Conservation (phyloP, 2,329 filamentous ascomycete genomes). For the Uncinocarpus reesii region DNA sequence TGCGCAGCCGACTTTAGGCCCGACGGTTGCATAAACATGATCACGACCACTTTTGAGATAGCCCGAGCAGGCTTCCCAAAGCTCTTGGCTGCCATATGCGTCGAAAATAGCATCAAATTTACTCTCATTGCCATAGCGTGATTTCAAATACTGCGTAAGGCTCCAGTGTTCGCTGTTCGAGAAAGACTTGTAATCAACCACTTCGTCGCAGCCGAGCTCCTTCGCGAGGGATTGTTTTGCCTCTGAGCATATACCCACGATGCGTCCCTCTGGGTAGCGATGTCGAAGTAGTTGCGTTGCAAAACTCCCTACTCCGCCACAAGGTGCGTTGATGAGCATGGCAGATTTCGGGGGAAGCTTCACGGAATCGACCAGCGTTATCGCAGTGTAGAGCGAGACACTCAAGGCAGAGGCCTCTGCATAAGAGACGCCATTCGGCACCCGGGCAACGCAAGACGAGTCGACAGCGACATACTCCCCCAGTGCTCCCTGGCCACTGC, state of each 20-base stretch:
- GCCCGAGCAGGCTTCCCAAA: constrained; percentile 10
- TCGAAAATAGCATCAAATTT: constrained; percentile 15
- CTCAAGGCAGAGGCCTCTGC: constrained; percentile 10
- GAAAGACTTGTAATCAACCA: constrained; percentile 14
- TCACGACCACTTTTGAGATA: constrained; percentile 13
- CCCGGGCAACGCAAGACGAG: constrained; percentile 7
- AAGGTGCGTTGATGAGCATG: constrained; percentile 15
- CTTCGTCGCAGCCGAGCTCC: constrained; percentile 13
- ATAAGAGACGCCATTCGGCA: constrained; percentile 10
- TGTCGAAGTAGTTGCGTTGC: constrained; percentile 12
- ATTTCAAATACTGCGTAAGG: constrained; percentile 4
- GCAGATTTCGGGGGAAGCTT: constrained; percentile 8
- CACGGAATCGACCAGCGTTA: constrained; percentile 11
- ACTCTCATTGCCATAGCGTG: constrained; percentile 5
- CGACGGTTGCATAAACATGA: constrained; percentile 13
- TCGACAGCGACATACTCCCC: constrained; percentile 14
- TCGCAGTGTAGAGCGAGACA: constrained; percentile 12
- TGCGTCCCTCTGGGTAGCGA: constrained; percentile 9
- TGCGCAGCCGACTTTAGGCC: constrained; percentile 9
- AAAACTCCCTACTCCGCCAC: constrained; percentile 14
- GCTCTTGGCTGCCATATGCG: constrained; percentile 15
- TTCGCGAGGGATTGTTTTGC: constrained; percentile 11
- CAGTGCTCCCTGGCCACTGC: constrained; percentile 10
- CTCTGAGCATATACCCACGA: constrained; percentile 14
- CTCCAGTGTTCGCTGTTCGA: constrained; percentile 7